Base-by-base conservation (phyloP, 2,329 filamentous ascomycete species). In the Rasamsonia emersonii region DNA sequence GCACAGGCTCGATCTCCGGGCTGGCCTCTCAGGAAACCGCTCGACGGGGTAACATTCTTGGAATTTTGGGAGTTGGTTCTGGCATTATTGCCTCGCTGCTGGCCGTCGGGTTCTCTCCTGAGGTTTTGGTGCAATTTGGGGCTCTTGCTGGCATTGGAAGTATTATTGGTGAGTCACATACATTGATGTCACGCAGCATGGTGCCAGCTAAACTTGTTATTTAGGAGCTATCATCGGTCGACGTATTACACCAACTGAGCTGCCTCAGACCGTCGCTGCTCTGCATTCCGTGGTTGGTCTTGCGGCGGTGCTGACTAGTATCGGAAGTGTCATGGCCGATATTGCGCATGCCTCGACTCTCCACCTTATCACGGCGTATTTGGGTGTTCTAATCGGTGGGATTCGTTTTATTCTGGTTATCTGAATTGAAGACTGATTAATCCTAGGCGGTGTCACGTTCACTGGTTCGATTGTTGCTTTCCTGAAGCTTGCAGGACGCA, bases 391-490 rank as follows among this genome's bases (percentile, higher is more conserved):
- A 0, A 93, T 94, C 32, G 84, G 76, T 65, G 51, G 39, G 41
- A 36, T 11, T 28, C 24, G 9, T 13, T 8, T 7, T 18, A 6
- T 31, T 16, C 28, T 7, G 8, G 18, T 6, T 7, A 11, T 7
- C 28, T 32, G 8, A 16, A 18, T 30, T 26, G 10, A 14, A 6
- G 20, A 28, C 19, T 24, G 9, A n/a, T n/a, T n/a, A n/a, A n/a
- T n/a, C n/a, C n/a, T 24, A 70, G 68, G 73, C 43, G 86, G 86
- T 34, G 78, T 93, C 19, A 94, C 86, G 0, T 94, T 94, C 51
- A 94, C 86, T 0, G 86, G 86, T 2, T 91, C 84, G 2, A 79
- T 94, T 30, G 83, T 94, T 0, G 86, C 86, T 0, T 93, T 93
- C 59, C 58, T 93, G 51, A 94, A 94, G 56, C 75, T 94, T 2